Conservation (phyloP, 352 stramenopile genomes). For the Pythium plurisporium region DNA sequence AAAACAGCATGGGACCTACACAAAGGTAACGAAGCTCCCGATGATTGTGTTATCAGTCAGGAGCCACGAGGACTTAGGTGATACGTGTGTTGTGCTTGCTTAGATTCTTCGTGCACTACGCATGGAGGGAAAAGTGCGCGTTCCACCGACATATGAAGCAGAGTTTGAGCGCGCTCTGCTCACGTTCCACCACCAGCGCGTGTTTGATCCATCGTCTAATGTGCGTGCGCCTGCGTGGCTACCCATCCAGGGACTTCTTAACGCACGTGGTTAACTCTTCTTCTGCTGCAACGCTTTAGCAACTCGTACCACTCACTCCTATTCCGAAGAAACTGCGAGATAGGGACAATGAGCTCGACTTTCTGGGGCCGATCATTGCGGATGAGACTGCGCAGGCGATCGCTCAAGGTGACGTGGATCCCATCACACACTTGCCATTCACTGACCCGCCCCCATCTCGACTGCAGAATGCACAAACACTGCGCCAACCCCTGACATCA, state of each 20-base stretch:
- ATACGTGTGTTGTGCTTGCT: background rate
- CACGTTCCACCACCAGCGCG: conserved; percentile 85
- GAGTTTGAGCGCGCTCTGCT: conserved; percentile 65
- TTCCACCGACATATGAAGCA: conserved; percentile 40
- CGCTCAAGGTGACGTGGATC: conserved; percentile 70
- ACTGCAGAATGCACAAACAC: background rate
- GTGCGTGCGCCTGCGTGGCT: conserved; percentile 30
- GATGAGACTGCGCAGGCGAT: conserved; percentile 45
- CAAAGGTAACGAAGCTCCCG: conserved; percentile 35
- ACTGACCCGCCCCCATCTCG: background rate
- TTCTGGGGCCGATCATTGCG: conserved; percentile 53
- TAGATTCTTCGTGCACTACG: conserved; percentile 45
- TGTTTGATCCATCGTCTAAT: conserved; percentile 71
- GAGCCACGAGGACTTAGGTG: too few species aligned
- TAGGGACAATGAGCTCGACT: conserved; percentile 41
- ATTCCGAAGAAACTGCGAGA: conserved; percentile 30
- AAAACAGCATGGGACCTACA: conserved; percentile 65
- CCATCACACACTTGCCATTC: conserved; percentile 56
- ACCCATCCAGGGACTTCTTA: too few species aligned
- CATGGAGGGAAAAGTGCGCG: conserved; percentile 23
- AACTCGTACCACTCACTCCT: conserved; percentile 61
- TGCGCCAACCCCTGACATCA: too few species aligned
- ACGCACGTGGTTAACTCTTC: too few species aligned
- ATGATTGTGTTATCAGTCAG: too few species aligned
- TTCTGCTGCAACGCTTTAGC: conserved; percentile 24